Base-by-base conservation (phyloP, 225 moss, liverwort and hornwort genomes). In the Neckera pumila region DNA sequence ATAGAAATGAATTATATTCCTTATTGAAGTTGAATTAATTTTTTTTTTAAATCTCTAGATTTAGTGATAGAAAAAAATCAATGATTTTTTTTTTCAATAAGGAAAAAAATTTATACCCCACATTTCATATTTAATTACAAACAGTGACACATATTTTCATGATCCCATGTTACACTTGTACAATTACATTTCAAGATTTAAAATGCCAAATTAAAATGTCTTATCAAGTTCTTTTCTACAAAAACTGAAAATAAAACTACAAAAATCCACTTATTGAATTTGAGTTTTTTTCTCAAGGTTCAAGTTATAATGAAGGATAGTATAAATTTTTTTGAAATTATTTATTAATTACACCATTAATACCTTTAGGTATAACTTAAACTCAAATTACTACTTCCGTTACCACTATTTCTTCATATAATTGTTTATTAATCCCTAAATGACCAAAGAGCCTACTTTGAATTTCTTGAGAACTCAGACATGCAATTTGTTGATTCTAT, bases 401-500 rank as follows among this genome's bases (percentile, higher is more conserved):
- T 26, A 40, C 8, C 4, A 70, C 14, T 42, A 26, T 43, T 3
- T 43, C 9, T 25, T 43, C 5, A 16, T 1, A 71, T 42, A 27
- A 42, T 73, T 73, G 11, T 45, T 73, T 30, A 30, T 17, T 47
- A 73, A 27, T 2, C 8, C 7, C 25, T 40, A 25, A 25, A 70
- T 8, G 5, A 40, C 3, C 8, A 25, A 40, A 1, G 8, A 70
- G 8, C 1, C 14, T 0, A 70, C 14, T 23, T 23, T 36, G 1
- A 3, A 0, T 20, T 36, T 20, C 22, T 14, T 70, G 1, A 11
- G 11, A 67, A 25, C 2, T 40, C 8, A 0, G 11, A 5, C 14
- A 40, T 0, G 1, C n/a, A n/a, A 2, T 36, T 2, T 40, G 0
- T 40, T 40, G 40, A 4, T 2, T 40, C 14, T 23, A 40, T 25